Evolutionary conservation across 75 land plant species (phyloP), one percentile per base, ranked within the genome.

Genomic region (Pinus albicaulis): DNA sequence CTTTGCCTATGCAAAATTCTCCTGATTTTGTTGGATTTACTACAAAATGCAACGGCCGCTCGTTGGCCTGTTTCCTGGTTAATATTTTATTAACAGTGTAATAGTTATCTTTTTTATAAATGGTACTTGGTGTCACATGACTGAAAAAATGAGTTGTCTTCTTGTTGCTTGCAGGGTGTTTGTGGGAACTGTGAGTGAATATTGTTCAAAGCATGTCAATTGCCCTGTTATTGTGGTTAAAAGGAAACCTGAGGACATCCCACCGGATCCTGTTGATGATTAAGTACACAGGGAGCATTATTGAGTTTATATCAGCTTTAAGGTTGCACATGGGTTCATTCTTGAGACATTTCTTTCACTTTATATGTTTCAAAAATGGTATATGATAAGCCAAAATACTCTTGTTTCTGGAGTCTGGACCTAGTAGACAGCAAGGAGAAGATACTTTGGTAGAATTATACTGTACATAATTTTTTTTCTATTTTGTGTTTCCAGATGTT

Each of bases 211-310:
- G 79, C 92, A 95, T 88, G 96, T 89, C 25, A 90, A 88, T 15
- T 95, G 98, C 77, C 98, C 98, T 48, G 96, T 95, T 55, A 76
- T 95, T 53, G 85, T 89, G 16, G 86, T 95, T 77, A 93, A 91
- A 77, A 82, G 98, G 24, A 88, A 87, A 57, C 83, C 82, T 34
- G 83, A 93, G 48, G 92, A 89, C 65, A 74, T 84, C 59, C 98
- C 98, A 10, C 82, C 86, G 71, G 96, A 95, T 65, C 94, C 98
- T 56, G 89, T 83, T 19, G 96, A 95, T 73, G 98, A 95, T 72
- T 95, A 76, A 87, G 76, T 60, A 41, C 53, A 38, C n/a, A 68
- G 20, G 71, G n/a, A 11, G 53, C 68, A 7, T 5, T 68, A 41
- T 12, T 7, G 52, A 68, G 20, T 68, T 68, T 41, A 68, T 38